Conservation (phyloP, 1,139 yeast species). For the Nakaseomyces bracarensis region DNA sequence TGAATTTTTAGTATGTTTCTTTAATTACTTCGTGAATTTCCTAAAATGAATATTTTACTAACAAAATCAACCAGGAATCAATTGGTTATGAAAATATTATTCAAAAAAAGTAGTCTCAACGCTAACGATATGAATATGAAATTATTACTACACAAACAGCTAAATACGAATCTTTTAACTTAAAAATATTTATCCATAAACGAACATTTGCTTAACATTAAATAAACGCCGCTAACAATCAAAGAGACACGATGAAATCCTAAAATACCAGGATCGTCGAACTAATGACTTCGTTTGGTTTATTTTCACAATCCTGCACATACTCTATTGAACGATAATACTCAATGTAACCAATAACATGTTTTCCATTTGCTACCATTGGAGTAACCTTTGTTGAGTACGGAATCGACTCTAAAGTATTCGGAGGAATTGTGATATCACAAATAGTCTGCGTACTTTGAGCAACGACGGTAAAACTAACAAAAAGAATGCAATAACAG, state of each 20-base stretch:
- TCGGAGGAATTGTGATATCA: slow-evolving; percentile 3
- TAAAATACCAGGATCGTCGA: slow-evolving; percentile 11
- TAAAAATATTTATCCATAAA: no score
- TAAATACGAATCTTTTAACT: no score
- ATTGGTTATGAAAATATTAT: slow-evolving; percentile 16
- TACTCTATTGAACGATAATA: slow-evolving; percentile 21
- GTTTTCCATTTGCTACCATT: slow-evolving; percentile 15
- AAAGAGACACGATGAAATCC: no score
- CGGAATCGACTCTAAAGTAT: slow-evolving; percentile 20
- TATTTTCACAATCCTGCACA: slow-evolving; percentile 16
- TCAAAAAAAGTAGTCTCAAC: no score
- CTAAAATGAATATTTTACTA: slow-evolving; percentile 6
- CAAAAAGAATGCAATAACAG: neutral
- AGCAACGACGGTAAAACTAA: neutral
- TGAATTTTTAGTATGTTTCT: slow-evolving; percentile 22
- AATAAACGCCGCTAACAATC: no score
- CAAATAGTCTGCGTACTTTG: slow-evolving; percentile 1
- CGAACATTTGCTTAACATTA: no score
- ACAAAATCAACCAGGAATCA: slow-evolving; percentile 15
- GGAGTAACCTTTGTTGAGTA: slow-evolving; percentile 20
- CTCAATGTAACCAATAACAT: slow-evolving; percentile 20
- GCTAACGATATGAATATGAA: neutral
- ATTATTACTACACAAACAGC: neutral
- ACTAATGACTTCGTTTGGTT: slow-evolving; percentile 7
- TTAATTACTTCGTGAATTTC: neutral